Percentiles rank a stretch among this genome's conserved stretches.
Evolutionary conservation across 192 early-diverging fungal species (phyloP).

Genomic region (Mortierella hygrophila): DNA sequence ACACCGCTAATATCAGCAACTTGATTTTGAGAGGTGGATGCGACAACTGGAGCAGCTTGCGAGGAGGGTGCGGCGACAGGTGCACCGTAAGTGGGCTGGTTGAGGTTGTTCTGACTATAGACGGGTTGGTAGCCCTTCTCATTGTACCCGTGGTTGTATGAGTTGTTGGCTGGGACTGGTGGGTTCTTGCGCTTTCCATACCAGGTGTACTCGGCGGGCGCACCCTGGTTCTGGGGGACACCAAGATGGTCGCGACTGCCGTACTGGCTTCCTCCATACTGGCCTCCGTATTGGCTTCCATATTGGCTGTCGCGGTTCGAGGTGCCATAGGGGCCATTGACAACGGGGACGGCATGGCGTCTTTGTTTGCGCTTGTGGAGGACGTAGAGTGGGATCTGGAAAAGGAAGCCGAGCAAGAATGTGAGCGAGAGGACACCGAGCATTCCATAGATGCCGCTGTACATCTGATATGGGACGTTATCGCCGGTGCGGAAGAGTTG

Average conservation of each 20-base stretch:
- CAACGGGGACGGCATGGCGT: constrained; percentile 1
- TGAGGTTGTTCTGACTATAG: constrained; percentile 3
- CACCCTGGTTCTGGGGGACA: background rate
- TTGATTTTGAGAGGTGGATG: background rate
- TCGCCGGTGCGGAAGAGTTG: constrained; percentile 18
- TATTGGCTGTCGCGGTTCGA: constrained; percentile 9
- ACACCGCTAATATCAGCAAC: background rate
- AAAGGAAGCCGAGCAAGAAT: constrained; percentile 27
- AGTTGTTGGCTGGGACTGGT: background rate
- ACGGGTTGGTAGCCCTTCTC: constrained; percentile 21
- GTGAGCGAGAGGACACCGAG: constrained; percentile 28
- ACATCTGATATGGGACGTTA: constrained; percentile 14
- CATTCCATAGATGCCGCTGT: constrained; percentile 34
- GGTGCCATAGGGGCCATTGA: constrained; percentile 12
- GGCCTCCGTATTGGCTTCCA: constrained; percentile 9
- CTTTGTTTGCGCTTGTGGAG: constrained; percentile 12
- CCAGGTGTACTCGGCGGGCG: constrained; percentile 24
- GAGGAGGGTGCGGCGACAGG: background rate
- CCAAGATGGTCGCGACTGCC: constrained; percentile 26
- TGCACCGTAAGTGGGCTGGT: background rate
- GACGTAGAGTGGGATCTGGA: constrained; percentile 28
- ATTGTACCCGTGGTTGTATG: background rate
- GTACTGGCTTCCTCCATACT: constrained; percentile 6
- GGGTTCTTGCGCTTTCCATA: constrained; percentile 26
- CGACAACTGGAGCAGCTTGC: too few relatives aligned